Evolutionary conservation across 768 basidiomycete species (phyloP), one percentile per base, ranked within the genome.

Genomic region (Tulasnella sp.): DNA sequence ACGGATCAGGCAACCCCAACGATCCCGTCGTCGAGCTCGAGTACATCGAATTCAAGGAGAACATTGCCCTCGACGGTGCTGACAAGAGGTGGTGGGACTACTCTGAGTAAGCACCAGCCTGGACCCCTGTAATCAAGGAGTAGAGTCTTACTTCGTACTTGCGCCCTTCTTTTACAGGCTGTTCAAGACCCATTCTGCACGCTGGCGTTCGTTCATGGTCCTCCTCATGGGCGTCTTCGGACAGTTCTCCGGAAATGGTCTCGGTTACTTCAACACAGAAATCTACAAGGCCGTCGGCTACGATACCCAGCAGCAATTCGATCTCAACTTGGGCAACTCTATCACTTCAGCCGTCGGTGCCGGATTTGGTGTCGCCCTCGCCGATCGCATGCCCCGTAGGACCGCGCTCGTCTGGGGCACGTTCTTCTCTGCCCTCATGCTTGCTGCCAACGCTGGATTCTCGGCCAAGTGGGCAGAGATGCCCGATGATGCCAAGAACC

Each of bases 41-140:
- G 64, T 77, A 72, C 72, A 73, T 71, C 58, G 80, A 81, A 65
- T 76, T 77, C 64, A 74, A 78, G 60, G 78, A 80, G 62, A 69
- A 73, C 8, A 75, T 81, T 54, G 69, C 72, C 43, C 63, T 76
- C 4, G 74, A 79, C 64, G 81, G 77, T 13, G 76, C 79, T 13
- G 79, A 80, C 66, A 82, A 82, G 67, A 71, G 77, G 51, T 81
- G 80, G 80, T 77, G 67, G 65, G 76, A 82, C 67, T 81, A 78
- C 66, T 73, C 73, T 3, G 78, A 73, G 42, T 73, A 80, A 48
- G 41, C 30, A 15, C 10, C 43, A 19, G 15, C 9, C 41, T 24
- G 9, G 7, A 5, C 26, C 24, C 15, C 34, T 7, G 34, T 5
- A 38, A 7, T 5, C 34, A 15, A 38, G 7, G 15, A 13, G 13